phyloP scores from a whole-genome alignment of 345 rosid species.

The Eucalyptus erythrocorys region DNA sequence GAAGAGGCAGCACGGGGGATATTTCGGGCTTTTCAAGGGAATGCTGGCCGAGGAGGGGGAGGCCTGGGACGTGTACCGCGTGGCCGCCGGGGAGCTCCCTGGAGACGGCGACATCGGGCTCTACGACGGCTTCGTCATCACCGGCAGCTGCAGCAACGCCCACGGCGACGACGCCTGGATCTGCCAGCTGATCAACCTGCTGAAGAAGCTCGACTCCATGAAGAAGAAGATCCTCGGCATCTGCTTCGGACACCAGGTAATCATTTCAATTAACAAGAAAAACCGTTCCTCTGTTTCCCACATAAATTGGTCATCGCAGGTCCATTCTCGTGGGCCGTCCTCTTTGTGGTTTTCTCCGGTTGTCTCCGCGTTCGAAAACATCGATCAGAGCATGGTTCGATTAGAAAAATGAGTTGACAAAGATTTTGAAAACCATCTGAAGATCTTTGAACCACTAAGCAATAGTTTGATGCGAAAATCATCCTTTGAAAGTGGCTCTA shows the following conservation, averaged over 20 bases:
- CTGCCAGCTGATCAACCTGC: slow-evolving; percentile 25
- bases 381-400: background rate
- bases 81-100: slow-evolving; percentile 37
- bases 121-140: slow-evolving; percentile 56
- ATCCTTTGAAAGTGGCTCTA: background rate
- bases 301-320: background rate
- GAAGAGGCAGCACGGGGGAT: slow-evolving; percentile 41
- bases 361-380: background rate
- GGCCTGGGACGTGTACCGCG: slow-evolving; percentile 41
- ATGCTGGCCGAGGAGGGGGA: slow-evolving; percentile 57
- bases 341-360: background rate
- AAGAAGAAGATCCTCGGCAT: slow-evolving; percentile 52
- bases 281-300: background rate
- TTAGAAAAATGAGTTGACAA: background rate
- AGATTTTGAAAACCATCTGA: background rate
- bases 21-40: slow-evolving; percentile 35
- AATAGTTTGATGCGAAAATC: background rate
- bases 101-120: slow-evolving; percentile 20
- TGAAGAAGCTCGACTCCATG: slow-evolving; percentile 32
- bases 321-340: background rate
- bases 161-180: slow-evolving; percentile 51
- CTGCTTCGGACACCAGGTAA: slow-evolving; percentile 82
- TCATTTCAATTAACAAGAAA: background rate
- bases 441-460: background rate
- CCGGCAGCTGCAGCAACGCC: slow-evolving; percentile 65